Percentiles rank a stretch among this genome's conserved stretches.
Conservation (phyloP, 176 grass and related monocot species). For the Triticum timopheevii region DNA sequence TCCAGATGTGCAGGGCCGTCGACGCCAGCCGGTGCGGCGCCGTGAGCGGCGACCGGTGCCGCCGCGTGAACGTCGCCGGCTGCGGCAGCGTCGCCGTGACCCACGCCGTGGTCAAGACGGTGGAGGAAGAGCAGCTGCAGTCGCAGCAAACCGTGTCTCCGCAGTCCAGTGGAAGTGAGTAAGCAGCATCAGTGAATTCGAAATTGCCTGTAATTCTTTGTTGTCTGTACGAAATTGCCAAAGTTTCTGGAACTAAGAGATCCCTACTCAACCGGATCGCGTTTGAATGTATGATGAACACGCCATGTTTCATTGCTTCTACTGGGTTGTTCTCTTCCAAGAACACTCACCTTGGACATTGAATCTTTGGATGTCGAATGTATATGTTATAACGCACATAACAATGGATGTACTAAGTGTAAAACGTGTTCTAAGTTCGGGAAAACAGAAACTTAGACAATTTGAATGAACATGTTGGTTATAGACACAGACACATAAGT, state of each 20-base stretch:
- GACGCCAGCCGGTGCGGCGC: slow-evolving; percentile 47
- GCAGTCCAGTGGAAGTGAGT: slow-evolving; percentile 22
- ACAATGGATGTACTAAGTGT: no score
- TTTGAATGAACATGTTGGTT: no score
- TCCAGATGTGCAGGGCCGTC: slow-evolving; percentile 47
- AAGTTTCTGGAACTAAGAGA: background rate
- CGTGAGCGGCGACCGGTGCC: slow-evolving; percentile 49
- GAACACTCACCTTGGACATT: no score
- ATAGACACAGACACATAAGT: no score
- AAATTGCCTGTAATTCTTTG: background rate
- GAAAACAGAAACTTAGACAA: no score
- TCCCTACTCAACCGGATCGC: background rate
- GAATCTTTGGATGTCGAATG: no score
- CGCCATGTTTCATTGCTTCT: background rate
- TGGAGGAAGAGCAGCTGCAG: slow-evolving; percentile 28
- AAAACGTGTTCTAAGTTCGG: no score
- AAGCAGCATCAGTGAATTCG: background rate
- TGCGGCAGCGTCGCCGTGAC: slow-evolving; percentile 49
- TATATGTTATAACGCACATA: no score
- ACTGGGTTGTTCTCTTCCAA: no score
- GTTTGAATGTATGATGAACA: background rate
- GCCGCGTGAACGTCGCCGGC: slow-evolving; percentile 29
- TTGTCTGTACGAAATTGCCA: background rate
- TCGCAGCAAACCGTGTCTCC: slow-evolving; percentile 14
- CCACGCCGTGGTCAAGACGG: slow-evolving; percentile 40